Evolutionary conservation across 83 land plant genomes (phyloP).

Genomic region (Picea abies): DNA sequence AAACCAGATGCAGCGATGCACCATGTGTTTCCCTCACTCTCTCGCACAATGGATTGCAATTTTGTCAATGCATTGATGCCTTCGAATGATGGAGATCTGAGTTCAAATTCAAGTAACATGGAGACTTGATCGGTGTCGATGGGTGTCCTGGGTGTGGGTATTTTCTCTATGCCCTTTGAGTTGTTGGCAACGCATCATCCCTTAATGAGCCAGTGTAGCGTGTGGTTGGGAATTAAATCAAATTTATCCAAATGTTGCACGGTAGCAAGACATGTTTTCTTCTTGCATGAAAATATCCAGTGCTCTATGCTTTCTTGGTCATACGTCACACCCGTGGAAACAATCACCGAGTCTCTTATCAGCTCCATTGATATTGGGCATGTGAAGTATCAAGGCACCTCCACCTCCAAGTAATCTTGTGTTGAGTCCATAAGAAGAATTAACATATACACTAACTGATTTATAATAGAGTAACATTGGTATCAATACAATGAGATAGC

Average conservation of each 20-base stretch:
- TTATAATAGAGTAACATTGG: no score
- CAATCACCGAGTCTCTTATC: slow-evolving; percentile 55
- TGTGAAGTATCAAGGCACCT: no score
- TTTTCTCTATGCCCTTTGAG: no score
- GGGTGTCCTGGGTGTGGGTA: slow-evolving; percentile 26
- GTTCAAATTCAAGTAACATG: not conserved
- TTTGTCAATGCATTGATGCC: not conserved
- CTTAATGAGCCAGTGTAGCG: no score
- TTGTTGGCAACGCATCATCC: no score
- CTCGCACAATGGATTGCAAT: not conserved
- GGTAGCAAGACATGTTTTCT: slow-evolving; percentile 36
- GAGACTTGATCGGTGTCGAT: slow-evolving; percentile 18
- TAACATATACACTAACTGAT: no score
- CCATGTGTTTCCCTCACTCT: not conserved
- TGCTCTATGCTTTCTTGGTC: slow-evolving; percentile 53
- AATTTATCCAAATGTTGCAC: slow-evolving; percentile 25
- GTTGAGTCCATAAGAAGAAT: no score
- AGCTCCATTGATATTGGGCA: slow-evolving; percentile 29
- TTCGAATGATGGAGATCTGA: not conserved
- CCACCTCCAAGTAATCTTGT: no score
- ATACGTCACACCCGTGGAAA: slow-evolving; percentile 30
- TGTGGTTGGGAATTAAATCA: no score
- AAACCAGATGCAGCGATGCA: no score
- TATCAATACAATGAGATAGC: no score
- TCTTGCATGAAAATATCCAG: slow-evolving; percentile 26